Evolutionary conservation across 345 rosid genomes (phyloP), one percentile per base, ranked within the genome.

Genomic region (rapeseed (Brassica napus)): DNA sequence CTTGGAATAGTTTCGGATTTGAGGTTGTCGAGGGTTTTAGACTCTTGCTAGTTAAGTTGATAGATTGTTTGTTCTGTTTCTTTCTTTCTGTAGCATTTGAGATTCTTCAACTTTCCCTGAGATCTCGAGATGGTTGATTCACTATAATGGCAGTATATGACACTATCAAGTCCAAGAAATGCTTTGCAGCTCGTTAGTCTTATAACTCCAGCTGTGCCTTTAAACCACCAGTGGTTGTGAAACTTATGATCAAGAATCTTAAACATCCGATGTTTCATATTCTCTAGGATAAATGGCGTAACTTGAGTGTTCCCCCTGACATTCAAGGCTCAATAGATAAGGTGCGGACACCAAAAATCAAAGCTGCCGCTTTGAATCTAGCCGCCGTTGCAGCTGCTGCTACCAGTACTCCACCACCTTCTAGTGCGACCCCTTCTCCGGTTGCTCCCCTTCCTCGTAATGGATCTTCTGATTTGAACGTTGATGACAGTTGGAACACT

Each of bases 231-330:
- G 24, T 4, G 8, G 32, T 35, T 59, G 55, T 59, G 58, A 31
- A 70, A 21, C 60, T 6, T 66, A 68, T 35, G 34, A 73, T 4
- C 57, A 79, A 32, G 73, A 72, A 32, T 61, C 71, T 52, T 62
- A 68, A 30, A n/a, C 66, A 79, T 34, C 59, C 70, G 18, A n/a
- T 70, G 11, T 68, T 76, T 66, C 49, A 49, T 72, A 44, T 35
- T 26, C 67, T 59, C 8, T 21, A 93, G 97, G 97, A 91, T 70
- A 93, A 93, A 76, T 93, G 97, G 97, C 87, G 97, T 55, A 91
- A 93, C 73, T 64, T 93, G 83, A 85, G 86, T 71, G 97, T 87
- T 76, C 86, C 90, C 30, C 75, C 83, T 59, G 69, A 86, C 61
- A 84, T 83, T 70, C 87, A 81, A 84, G 87, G 89, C 76, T 85